phyloP scores from a whole-genome alignment of 768 basidiomycete species.

The Suillus variegatus region DNA sequence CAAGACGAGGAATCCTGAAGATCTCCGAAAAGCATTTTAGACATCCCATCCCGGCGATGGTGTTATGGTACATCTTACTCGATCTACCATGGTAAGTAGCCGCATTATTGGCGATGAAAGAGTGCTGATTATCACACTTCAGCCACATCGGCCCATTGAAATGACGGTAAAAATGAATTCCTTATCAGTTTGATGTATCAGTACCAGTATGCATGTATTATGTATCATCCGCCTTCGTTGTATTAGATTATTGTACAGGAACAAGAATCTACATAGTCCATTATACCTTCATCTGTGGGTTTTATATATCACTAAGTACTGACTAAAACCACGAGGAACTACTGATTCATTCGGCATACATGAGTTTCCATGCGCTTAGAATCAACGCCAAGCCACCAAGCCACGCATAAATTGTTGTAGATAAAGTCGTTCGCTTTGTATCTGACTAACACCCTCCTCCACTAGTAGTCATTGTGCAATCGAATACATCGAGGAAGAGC shows the following conservation, averaged over 20 bases:
- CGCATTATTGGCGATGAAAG: background rate
- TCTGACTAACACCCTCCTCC: no score
- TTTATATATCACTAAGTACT: background rate
- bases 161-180: background rate
- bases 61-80: background rate
- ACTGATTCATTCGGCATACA: background rate
- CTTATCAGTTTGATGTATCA: background rate
- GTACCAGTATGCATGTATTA: no score
- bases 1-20: background rate
- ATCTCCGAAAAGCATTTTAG: background rate
- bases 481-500: background rate
- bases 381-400: background rate
- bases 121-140: background rate
- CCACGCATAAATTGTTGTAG: background rate
- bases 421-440: background rate
- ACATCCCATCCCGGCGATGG: background rate
- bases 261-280: background rate
- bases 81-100: background rate
- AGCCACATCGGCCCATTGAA: background rate
- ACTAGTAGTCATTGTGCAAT: background rate
- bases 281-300: background rate
- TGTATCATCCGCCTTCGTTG: background rate
- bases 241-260: background rate
- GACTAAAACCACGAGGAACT: background rate
- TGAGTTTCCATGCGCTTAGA: background rate